Evolutionary conservation across 1,284 basidiomycete species (phyloP).

Genomic region (Jaminaea rosea): DNA sequence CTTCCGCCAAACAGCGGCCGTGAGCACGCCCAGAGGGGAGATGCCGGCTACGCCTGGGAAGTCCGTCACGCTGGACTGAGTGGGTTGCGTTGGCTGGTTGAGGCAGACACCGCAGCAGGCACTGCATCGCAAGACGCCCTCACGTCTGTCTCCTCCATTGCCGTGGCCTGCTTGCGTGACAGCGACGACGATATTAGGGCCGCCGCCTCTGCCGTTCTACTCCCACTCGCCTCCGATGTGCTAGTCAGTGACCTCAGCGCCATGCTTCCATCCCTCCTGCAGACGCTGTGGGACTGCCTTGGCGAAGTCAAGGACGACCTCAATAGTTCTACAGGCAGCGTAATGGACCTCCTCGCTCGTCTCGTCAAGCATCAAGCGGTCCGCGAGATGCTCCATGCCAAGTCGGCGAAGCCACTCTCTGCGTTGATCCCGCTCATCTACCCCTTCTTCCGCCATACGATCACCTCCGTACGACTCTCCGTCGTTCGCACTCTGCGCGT

Average conservation of each 20-base stretch:
- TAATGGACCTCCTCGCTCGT: conserved; percentile 70
- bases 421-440: conserved; percentile 78
- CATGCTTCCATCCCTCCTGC: conserved; percentile 55
- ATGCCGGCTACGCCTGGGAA: conserved; percentile 75
- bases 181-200: conserved; percentile 92
- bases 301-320: conserved; percentile 91
- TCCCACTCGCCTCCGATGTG: conserved; percentile 67
- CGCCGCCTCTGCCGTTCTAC: conserved; percentile 81
- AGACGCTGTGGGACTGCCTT: conserved; percentile 83
- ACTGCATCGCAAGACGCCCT: background rate
- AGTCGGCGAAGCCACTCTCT: conserved; percentile 50
- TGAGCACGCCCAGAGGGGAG: conserved; percentile 16
- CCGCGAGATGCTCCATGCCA: background rate
- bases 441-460: conserved; percentile 96
- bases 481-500: conserved; percentile 82
- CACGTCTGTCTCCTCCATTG: conserved; percentile 5
- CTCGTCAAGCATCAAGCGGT: conserved; percentile 4
- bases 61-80: conserved; percentile 83
- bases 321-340: conserved; percentile 87
- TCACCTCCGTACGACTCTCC: conserved; percentile 81
- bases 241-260: conserved; percentile 66
- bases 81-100: background rate
- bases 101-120: background rate
- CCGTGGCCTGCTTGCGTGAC: conserved; percentile 64
- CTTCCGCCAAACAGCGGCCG: too few species aligned